These are phyloP conservation scores for Kwoniella mangroviensis DNA, from an alignment of 768 basidiomycete genomes.

Conservation along the genomic window DNA sequence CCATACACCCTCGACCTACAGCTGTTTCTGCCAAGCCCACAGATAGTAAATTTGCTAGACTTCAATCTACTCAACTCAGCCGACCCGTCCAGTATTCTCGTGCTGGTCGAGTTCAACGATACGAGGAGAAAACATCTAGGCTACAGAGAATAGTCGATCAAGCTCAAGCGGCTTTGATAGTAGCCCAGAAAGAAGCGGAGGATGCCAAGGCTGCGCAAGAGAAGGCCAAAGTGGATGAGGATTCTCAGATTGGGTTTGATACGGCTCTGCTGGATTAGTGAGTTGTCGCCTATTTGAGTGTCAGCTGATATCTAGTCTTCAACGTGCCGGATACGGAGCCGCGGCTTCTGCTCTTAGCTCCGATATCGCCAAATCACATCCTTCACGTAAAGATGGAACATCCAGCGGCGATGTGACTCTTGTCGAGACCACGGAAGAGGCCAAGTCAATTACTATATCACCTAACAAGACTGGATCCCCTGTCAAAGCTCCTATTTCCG, in stretches of 20 bases:
- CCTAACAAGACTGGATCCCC: slow-evolving; percentile 5
- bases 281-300: neutral
- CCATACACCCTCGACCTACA: neutral
- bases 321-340: slow-evolving; percentile 12
- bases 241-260: slow-evolving; percentile 16
- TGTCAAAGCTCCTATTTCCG: neutral
- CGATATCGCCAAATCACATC: slow-evolving; percentile 15
- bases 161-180: slow-evolving; percentile 20
- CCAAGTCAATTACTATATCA: neutral
- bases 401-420: slow-evolving; percentile 5
- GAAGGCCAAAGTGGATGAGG: slow-evolving; percentile 1
- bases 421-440: neutral
- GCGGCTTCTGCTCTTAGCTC: slow-evolving; percentile 10
- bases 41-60: slow-evolving; percentile 12
- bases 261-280: slow-evolving; percentile 20
- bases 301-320: slow-evolving; percentile 20
- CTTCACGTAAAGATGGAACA: slow-evolving; percentile 7
- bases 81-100: slow-evolving; percentile 7
- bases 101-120: slow-evolving; percentile 5
- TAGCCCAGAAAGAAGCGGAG: slow-evolving; percentile 14
- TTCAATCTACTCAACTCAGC: slow-evolving; percentile 3
- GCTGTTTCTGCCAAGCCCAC: slow-evolving; percentile 5
- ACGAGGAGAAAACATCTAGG: slow-evolving; percentile 7
- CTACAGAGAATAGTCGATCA: slow-evolving; percentile 19
- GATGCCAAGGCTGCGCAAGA: slow-evolving; percentile 6